Evolutionary conservation across 148 eudicot genomes (phyloP).

Genomic region (Nepenthes gracilis): DNA sequence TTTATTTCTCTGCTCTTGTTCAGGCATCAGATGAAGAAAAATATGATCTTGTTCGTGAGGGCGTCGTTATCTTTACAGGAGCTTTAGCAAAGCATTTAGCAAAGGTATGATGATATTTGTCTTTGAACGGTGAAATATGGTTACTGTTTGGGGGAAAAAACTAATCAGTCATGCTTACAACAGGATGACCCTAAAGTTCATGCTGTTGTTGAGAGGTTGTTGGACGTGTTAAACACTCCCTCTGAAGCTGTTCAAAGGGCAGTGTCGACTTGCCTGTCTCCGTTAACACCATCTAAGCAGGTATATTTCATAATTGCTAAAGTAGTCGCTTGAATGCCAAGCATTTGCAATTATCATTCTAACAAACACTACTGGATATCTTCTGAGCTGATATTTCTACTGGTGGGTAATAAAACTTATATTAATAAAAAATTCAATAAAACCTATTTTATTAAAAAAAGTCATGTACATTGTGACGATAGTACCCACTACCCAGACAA

Average conservation of each 20-base stretch:
- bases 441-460: no score
- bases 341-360: background rate
- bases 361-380: background rate
- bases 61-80: constrained; percentile 95
- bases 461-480: no score
- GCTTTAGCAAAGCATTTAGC: constrained; percentile 90
- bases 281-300: constrained; percentile 84
- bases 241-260: constrained; percentile 99
- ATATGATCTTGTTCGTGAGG: constrained; percentile 96
- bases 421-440: no score
- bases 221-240: constrained; percentile 93
- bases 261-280: constrained; percentile 86
- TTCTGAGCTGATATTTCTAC: background rate
- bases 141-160: background rate
- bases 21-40: constrained; percentile 89
- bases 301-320: constrained; percentile 18
- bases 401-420: no score
- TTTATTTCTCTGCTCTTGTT: constrained; percentile 6
- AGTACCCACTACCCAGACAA: no score
- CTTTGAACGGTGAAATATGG: background rate
- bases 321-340: background rate
- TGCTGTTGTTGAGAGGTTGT: constrained; percentile 78
- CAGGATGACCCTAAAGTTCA: constrained; percentile 97
- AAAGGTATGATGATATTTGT: constrained; percentile 36
- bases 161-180: constrained; percentile 1